Percentiles rank a stretch among this genome's conserved stretches.
These are phyloP conservation scores for Apiotrichum siamense DNA, from an alignment of 1,284 basidiomycete species.

Conservation along the genomic window DNA sequence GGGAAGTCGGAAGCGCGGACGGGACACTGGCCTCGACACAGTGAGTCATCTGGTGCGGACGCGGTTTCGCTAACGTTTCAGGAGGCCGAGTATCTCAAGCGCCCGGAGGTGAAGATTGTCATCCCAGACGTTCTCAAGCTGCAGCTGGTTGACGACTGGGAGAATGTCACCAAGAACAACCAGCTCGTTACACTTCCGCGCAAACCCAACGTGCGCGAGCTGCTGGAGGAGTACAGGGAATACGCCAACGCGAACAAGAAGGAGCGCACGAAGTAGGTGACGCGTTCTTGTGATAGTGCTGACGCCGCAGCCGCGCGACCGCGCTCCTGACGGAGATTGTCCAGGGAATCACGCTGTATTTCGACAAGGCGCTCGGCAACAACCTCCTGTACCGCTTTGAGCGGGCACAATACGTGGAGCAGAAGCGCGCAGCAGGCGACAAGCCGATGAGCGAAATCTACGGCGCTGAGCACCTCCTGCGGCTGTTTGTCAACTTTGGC, in stretches of 20 bases:
- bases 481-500: conserved; percentile 68
- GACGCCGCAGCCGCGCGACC: conserved; percentile 52
- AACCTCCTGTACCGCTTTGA: conserved; percentile 93
- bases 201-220: conserved; percentile 67
- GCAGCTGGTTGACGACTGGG: conserved; percentile 95
- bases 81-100: conserved; percentile 56
- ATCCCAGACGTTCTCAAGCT: conserved; percentile 86
- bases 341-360: conserved; percentile 86
- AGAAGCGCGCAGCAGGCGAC: conserved; percentile 65
- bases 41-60: conserved; percentile 22
- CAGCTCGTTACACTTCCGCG: conserved; percentile 86
- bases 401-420: conserved; percentile 80
- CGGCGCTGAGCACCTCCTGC: conserved; percentile 86
- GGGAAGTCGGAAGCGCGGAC: conserved; percentile 50
- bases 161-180: conserved; percentile 89
- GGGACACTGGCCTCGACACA: conserved; percentile 39
- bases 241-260: conserved; percentile 53
- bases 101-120: conserved; percentile 83
- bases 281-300: background rate
- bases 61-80: too few species aligned
- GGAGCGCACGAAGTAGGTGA: conserved; percentile 50
- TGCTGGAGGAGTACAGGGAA: conserved; percentile 72
- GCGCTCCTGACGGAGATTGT: conserved; percentile 68
- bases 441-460: conserved; percentile 87
- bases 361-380: conserved; percentile 82